Base-by-base conservation (phyloP, 1,139 yeast genomes). In the Yamadazyma epiphylla region DNA sequence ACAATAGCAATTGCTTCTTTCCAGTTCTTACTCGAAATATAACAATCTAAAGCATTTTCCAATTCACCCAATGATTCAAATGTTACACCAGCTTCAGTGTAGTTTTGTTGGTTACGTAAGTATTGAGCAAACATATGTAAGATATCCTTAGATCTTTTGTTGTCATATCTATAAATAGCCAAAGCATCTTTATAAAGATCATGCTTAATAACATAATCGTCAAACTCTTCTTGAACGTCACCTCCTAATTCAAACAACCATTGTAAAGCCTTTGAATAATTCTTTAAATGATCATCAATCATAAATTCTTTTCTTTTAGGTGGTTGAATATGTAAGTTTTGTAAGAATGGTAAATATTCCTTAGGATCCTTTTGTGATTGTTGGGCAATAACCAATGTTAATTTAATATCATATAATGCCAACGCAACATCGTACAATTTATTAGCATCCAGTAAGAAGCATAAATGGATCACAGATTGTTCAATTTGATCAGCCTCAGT, bases 301-400 rank as follows among this genome's bases (percentile, higher is more conserved):
- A 78, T 60, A 49, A 86, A 89, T 49, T 74, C 71, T 45, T 80
- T 77, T 36, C 95, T 74, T 30, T 77, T 58, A 13, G 76, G 79
- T 1, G 74, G 64, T 53, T 82, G 84, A 22, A 74, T 74, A 43
- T 86, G 84, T 34, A 94, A 65, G 32, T 77, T 73, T 49, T 88
- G 95, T 43, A 94, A 67, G 55, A 91, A 94, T 30, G 98, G 96
- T 32, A 94, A 62, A 49, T 91, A 94, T 55, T 94, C 99, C 50
- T 89, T 87, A 16, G 99, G 99, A 60, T 94, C 99, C 70, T 83
- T 88, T 56, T 91, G 97, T 0, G 96, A 88, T 51, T 88, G 91
- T 54, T 94, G 97, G 0, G 98, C 98, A 41, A 94, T 80, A 9
- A 75, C 70, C 36, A 94, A 67, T 0, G 98, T 77, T 43, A 89